Conservation (phyloP, 2,329 filamentous ascomycete species). For the Aspergillaceae sp. region DNA sequence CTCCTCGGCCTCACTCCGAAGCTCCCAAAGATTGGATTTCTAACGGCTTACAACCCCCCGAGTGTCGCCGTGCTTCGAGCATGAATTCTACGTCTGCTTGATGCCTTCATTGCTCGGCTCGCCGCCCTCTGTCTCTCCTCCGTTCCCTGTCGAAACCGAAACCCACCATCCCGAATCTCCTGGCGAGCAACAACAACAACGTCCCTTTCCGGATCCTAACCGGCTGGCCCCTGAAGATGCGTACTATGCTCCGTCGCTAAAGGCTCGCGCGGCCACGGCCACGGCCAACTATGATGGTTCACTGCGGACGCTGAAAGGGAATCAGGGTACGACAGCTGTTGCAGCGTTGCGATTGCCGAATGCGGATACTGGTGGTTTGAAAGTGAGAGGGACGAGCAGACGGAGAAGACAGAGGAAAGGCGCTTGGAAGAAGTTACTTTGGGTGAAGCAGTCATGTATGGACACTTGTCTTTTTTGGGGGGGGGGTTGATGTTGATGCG, state of each 20-base stretch:
- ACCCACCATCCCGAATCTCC: constrained; percentile 33
- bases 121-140: constrained; percentile 33
- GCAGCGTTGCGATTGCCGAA: constrained; percentile 35
- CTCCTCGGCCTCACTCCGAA: neutral
- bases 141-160: constrained; percentile 40
- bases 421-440: constrained; percentile 90
- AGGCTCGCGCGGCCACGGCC: constrained; percentile 35
- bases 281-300: constrained; percentile 31
- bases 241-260: constrained; percentile 55
- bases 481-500: neutral
- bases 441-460: constrained; percentile 92
- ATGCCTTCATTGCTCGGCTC: constrained; percentile 27
- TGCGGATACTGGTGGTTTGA: constrained; percentile 34
- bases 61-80: constrained; percentile 19
- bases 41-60: neutral
- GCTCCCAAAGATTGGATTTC: neutral
- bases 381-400: constrained; percentile 50
- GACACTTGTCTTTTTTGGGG: constrained; percentile 6
- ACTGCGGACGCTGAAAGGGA: constrained; percentile 27
- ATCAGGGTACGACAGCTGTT: constrained; percentile 31
- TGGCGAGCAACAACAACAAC: constrained; percentile 16
- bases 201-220: constrained; percentile 49
- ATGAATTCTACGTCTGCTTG: constrained; percentile 21
- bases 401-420: constrained; percentile 58
- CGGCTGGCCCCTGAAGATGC: constrained; percentile 80